A percentile compares a stretch with the other conserved stretches of the same genome.
These are phyloP conservation scores for Polytrichum formosum DNA, from an alignment of 225 moss, liverwort and hornwort species.

Conservation along the genomic window DNA sequence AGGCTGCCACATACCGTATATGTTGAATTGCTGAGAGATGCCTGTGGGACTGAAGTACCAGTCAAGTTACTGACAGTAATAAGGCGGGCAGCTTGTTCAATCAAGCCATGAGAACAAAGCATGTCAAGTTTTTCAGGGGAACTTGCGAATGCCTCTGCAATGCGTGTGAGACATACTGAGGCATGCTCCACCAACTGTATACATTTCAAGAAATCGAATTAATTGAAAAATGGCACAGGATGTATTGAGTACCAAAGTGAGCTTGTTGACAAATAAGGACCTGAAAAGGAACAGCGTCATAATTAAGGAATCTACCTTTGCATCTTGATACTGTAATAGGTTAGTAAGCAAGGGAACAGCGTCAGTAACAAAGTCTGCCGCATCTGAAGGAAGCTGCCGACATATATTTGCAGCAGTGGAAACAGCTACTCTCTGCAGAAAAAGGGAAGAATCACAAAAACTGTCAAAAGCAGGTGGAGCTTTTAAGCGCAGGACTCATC, in stretches of 20 bases:
- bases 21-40: constrained; percentile 60
- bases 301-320: constrained; percentile 28
- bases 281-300: background rate
- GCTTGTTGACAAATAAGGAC: too few species aligned
- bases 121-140: constrained; percentile 58
- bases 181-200: constrained; percentile 45
- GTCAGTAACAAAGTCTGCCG: constrained; percentile 60
- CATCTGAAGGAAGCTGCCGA: constrained; percentile 69
- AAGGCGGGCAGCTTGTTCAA: constrained; percentile 54
- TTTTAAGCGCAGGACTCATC: background rate
- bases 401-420: constrained; percentile 71
- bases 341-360: constrained; percentile 65
- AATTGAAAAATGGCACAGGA: background rate
- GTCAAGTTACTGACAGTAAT: constrained; percentile 61
- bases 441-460: background rate
- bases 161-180: constrained; percentile 63
- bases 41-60: constrained; percentile 52
- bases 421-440: constrained; percentile 63
- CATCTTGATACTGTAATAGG: constrained; percentile 67
- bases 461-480: background rate
- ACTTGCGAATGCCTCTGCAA: constrained; percentile 58
- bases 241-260: background rate
- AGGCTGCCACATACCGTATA: constrained; percentile 50
- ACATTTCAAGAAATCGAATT: background rate
- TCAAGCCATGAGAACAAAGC: constrained; percentile 65